Evolutionary conservation across 2,329 filamentous ascomycete species (phyloP).

Genomic region (Macrophomina pseudophaseolina): DNA sequence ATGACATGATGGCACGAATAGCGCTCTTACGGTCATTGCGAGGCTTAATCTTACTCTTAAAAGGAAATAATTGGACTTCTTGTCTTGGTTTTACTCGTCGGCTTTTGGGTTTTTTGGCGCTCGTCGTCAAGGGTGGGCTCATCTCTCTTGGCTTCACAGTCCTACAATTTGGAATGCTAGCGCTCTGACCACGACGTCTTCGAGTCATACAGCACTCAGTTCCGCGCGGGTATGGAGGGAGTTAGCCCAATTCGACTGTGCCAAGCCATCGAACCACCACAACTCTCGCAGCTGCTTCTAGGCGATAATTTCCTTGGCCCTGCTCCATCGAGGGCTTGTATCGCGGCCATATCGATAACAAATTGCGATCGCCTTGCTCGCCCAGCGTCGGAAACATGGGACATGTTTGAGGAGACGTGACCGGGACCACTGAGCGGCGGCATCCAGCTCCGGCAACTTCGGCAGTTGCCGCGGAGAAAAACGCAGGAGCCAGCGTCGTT

Average conservation of each 20-base stretch:
- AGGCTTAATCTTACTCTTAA: not conserved
- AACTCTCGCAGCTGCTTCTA: not conserved
- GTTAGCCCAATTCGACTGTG: not conserved
- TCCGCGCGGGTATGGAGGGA: not conserved
- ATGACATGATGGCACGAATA: not conserved
- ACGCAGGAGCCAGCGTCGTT: too few species aligned
- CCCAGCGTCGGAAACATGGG: not conserved
- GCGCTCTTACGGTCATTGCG: not conserved
- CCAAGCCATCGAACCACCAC: not conserved
- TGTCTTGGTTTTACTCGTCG: not conserved
- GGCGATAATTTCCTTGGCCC: not conserved
- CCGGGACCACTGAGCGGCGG: not conserved
- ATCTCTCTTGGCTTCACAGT: not conserved
- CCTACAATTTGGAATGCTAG: not conserved
- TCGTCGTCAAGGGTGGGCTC: not conserved
- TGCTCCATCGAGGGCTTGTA: not conserved
- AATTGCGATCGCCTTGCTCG: not conserved
- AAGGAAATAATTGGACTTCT: not conserved
- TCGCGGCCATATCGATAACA: not conserved
- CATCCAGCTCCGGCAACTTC: not conserved
- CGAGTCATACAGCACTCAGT: constrained; percentile 3
- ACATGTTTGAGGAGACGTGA: not conserved
- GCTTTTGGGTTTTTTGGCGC: not conserved
- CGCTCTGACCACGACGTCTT: not conserved
- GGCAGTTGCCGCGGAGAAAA: constrained; percentile 2